Evolutionary conservation across 2,329 filamentous ascomycete species (phyloP).

Genomic region (Pseudophaeomoniella oleicola): DNA sequence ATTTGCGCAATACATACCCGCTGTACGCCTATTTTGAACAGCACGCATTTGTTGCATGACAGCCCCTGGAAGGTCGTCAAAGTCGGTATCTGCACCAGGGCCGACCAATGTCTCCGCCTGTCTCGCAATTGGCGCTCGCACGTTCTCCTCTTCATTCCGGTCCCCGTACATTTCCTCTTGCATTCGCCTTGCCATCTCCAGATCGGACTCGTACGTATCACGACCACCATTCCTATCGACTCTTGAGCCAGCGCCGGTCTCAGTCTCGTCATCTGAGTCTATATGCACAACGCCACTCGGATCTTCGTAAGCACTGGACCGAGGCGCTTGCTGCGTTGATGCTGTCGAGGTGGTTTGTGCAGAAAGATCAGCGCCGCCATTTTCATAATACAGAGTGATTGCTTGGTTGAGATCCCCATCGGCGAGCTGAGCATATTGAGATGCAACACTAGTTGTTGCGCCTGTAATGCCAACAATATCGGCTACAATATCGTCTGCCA

Average conservation of each 20-base stretch:
- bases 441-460: conserved; percentile 56
- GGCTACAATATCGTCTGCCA: conserved; percentile 49
- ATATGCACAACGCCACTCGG: conserved; percentile 54
- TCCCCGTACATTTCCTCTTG: conserved; percentile 79
- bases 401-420: conserved; percentile 73
- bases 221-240: conserved; percentile 16
- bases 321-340: conserved; percentile 19
- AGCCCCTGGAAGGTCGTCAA: conserved; percentile 42
- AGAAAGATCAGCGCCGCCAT: conserved; percentile 50
- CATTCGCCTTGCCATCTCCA: conserved; percentile 76
- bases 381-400: conserved; percentile 80
- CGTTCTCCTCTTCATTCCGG: conserved; percentile 36
- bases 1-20: conserved; percentile 15
- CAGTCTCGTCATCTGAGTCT: conserved; percentile 59
- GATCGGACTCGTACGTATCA: conserved; percentile 66
- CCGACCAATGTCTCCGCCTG: conserved; percentile 86
- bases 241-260: conserved; percentile 31
- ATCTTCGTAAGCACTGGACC: conserved; percentile 33
- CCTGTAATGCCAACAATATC: conserved; percentile 74
- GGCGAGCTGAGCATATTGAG: conserved; percentile 72
- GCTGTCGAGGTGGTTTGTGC: conserved; percentile 31
- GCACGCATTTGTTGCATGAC: conserved; percentile 51
- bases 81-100: conserved; percentile 39
- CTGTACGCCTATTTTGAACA: conserved; percentile 18
- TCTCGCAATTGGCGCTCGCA: conserved; percentile 79